These are phyloP conservation scores for Alternaria hordeiaustralica DNA, from an alignment of 2,329 filamentous ascomycete species.

Conservation along the genomic window DNA sequence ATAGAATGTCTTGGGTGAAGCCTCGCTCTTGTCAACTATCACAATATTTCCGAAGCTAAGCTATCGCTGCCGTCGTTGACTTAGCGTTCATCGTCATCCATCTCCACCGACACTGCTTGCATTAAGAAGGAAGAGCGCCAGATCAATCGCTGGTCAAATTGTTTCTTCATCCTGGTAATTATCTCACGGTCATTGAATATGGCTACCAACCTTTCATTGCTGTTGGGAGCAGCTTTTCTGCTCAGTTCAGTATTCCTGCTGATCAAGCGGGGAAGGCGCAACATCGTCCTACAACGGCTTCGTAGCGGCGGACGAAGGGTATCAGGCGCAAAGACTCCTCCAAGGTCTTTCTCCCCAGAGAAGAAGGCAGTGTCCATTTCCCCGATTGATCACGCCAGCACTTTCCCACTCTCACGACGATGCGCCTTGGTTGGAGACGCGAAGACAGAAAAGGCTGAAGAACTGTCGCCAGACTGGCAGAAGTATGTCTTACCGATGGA, in stretches of 20 bases:
- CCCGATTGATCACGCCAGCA: slow-evolving; percentile 51
- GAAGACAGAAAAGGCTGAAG: slow-evolving; percentile 28
- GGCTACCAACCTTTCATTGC: slow-evolving; percentile 32
- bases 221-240: slow-evolving; percentile 43
- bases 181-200: neutral
- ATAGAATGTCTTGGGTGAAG: neutral
- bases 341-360: slow-evolving; percentile 60
- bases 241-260: slow-evolving; percentile 36
- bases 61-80: neutral
- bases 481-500: slow-evolving; percentile 34
- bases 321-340: slow-evolving; percentile 61
- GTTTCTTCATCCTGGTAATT: neutral
- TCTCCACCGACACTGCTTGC: neutral
- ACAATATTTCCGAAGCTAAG: neutral
- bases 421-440: slow-evolving; percentile 50
- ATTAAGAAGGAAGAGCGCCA: neutral
- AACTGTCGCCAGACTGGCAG: slow-evolving; percentile 28
- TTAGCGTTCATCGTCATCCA: neutral
- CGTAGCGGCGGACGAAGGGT: slow-evolving; percentile 49
- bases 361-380: slow-evolving; percentile 47
- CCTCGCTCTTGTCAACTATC: neutral
- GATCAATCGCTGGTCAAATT: neutral
- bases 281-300: slow-evolving; percentile 50
- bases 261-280: slow-evolving; percentile 46
- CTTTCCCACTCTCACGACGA: slow-evolving; percentile 62